Base-by-base conservation (phyloP, 305 asterid species). In the Nicotiana rustica region DNA sequence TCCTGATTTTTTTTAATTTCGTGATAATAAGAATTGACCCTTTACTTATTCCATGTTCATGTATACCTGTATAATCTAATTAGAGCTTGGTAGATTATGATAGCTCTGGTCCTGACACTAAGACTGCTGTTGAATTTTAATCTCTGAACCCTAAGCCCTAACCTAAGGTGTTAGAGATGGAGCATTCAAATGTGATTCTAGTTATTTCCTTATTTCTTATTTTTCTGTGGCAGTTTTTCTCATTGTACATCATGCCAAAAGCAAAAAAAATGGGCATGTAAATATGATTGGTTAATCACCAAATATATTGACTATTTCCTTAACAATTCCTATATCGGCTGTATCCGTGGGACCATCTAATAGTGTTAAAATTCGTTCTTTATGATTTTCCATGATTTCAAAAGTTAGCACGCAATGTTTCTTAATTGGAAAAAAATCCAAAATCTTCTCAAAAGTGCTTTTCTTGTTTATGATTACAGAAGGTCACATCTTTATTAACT, bases 181-280 rank as follows among this genome's bases (percentile, higher is more conserved):
- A 59, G 60, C 6, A 44, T 70, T 70, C 78, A 41, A 19, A 3
- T 44, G 5, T 19, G 19, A 71, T 70, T 18, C 59, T 41, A 41
- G 10, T 70, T 17, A 2, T 9, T 18, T 10, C 10, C 59, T 69
- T 13, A 35, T 64, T 64, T 25, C 69, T 25, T 2, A 25, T 31
- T 64, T 61, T 10, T 64, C 12, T 62, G 17, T 4, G 1, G 2
- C 13, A 4, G 5, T 41, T 38, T 25, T n/a, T 69, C 35, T 69
- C 35, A 10, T 69, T 69, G 57, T 18, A 5, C 35, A 10, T 69
- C 35, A 41, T 38, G 57, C 77, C 14, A 69, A 69, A 35, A 69
- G 57, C 77, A 5, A 41, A 41, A 59, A 70, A 70, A 35, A 41
- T 70, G 18, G 78, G 14, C 78, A 41, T 70, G 59, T 70, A 70